Percentiles rank a stretch among this genome's conserved stretches.
phyloP scores from a whole-genome alignment of 1,139 yeast species.

The Hyphopichia khmerensis region DNA sequence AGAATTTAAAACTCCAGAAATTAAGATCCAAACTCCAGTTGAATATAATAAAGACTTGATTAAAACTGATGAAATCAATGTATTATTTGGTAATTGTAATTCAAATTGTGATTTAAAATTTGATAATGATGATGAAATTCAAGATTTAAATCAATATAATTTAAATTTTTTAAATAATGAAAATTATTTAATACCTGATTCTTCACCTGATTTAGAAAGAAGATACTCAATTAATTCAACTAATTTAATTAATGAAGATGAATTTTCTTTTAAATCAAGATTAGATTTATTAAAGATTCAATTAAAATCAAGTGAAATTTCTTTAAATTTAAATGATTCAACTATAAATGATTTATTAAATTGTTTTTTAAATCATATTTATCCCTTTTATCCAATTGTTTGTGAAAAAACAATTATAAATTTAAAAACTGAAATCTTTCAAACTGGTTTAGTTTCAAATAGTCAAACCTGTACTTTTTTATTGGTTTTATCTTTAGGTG shows the following conservation, averaged over 20 bases:
- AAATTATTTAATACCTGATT: neutral
- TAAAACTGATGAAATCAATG: neutral
- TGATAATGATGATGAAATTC: neutral
- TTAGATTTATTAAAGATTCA: neutral
- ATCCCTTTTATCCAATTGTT: constrained; percentile 2
- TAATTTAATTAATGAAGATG: neutral
- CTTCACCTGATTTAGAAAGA: neutral
- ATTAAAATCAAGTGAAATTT: neutral
- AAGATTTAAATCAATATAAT: no score
- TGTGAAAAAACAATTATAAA: neutral
- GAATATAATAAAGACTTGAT: neutral
- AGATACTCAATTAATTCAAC: neutral
- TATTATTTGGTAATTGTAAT: neutral
- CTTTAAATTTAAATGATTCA: neutral
- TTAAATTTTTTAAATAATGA: neutral
- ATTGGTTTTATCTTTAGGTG: neutral
- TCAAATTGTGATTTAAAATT: neutral
- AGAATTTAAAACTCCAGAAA: no score
- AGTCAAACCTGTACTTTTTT: neutral
- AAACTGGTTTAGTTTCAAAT: neutral
- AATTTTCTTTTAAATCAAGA: neutral
- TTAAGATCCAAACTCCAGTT: no score
- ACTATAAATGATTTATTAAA: neutral
- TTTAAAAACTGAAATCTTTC: neutral
- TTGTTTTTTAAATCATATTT: neutral